Conservation (phyloP, 2,329 filamentous ascomycete species). For the Leptographium procerum region DNA sequence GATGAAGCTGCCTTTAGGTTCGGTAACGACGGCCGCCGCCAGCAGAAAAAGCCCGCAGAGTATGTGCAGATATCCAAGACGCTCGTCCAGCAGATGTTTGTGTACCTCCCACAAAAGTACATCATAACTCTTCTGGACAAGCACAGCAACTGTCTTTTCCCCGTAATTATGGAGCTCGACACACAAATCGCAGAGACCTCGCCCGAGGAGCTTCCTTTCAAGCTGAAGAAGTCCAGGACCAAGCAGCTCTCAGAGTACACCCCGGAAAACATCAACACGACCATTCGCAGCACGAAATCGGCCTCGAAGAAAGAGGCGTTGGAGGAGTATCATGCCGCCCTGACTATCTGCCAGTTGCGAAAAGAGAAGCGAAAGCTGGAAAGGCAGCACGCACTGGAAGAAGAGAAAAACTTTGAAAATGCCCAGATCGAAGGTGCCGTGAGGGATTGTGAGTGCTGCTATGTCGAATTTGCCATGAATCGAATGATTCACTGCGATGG, state of each 20-base stretch:
- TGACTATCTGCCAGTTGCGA: constrained; percentile 18
- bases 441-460: constrained; percentile 66
- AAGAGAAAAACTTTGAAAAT: constrained; percentile 28
- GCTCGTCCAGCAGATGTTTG: constrained; percentile 26
- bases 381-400: constrained; percentile 20
- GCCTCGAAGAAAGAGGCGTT: constrained; percentile 19
- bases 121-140: constrained; percentile 14
- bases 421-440: constrained; percentile 39
- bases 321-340: constrained; percentile 28
- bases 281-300: constrained; percentile 5
- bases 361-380: constrained; percentile 14
- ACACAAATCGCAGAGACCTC: constrained; percentile 13
- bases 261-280: constrained; percentile 11
- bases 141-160: constrained; percentile 20
- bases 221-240: constrained; percentile 19
- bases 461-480: constrained; percentile 51
- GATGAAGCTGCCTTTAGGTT: constrained; percentile 13
- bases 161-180: constrained; percentile 24
- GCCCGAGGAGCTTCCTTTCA: constrained; percentile 12
- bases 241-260: constrained; percentile 12
- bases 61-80: constrained; percentile 12
- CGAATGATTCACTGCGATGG: constrained; percentile 58
- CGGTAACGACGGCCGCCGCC: constrained; percentile 13
- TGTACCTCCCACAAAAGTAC: constrained; percentile 18
- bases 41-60: constrained; percentile 3